phyloP scores from a whole-genome alignment of 1,139 yeast species.

The Blastobotrys capitulatus region DNA sequence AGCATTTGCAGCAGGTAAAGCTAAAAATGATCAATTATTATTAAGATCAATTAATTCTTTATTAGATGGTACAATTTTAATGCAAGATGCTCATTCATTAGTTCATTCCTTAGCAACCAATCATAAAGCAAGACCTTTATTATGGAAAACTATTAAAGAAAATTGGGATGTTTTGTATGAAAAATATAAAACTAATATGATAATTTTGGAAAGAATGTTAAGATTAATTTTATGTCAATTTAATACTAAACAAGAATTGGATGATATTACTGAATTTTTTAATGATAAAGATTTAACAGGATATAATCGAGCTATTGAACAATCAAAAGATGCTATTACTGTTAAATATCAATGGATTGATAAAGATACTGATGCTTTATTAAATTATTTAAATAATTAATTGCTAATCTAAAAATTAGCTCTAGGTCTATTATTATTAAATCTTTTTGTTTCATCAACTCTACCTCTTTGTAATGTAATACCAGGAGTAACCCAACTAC shows the following conservation, averaged over 20 bases:
- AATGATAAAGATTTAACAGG: constrained; percentile 46
- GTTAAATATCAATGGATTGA: constrained; percentile 29
- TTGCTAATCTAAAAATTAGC: constrained; percentile 7
- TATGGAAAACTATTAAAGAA: constrained; percentile 52
- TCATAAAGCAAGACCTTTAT: constrained; percentile 41
- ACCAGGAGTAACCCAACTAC: constrained; percentile 94
- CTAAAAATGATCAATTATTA: constrained; percentile 39
- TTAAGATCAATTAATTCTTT: constrained; percentile 39
- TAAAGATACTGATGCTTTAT: constrained; percentile 32
- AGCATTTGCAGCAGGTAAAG: constrained; percentile 53
- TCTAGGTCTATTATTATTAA: constrained; percentile 1
- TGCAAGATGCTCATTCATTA: constrained; percentile 65
- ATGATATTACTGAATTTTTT: constrained; percentile 49
- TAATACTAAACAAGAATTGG: constrained; percentile 40
- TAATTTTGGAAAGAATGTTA: constrained; percentile 59
- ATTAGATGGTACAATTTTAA: constrained; percentile 45
- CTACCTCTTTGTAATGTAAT: constrained; percentile 75
- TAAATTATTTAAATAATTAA: constrained; percentile 22
- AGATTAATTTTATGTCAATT: constrained; percentile 47
- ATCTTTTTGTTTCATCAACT: constrained; percentile 54
- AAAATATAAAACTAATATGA: constrained; percentile 50
- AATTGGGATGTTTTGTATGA: constrained; percentile 48
- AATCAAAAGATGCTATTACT: constrained; percentile 30
- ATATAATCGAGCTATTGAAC: constrained; percentile 31
- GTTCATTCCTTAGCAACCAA: constrained; percentile 50